phyloP scores from a whole-genome alignment of 2,329 filamentous ascomycete genomes.

The Penicillium polonicum region DNA sequence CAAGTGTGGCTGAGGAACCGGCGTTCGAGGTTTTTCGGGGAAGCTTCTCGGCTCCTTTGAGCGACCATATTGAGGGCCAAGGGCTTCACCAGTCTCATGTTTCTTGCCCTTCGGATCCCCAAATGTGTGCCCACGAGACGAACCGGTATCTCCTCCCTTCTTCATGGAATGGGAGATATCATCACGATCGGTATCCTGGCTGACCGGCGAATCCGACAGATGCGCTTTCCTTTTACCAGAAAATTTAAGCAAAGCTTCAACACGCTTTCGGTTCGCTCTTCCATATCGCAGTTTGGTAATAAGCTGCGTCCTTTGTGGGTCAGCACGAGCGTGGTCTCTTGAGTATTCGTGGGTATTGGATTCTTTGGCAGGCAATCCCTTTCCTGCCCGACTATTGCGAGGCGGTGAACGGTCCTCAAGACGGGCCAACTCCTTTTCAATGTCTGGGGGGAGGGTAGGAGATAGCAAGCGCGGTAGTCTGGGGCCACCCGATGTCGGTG shows the following conservation, averaged over 20 bases:
- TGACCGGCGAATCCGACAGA: conserved; percentile 26
- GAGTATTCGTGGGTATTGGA: not conserved
- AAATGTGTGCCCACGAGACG: conserved; percentile 11
- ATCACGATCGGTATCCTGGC: conserved; percentile 22
- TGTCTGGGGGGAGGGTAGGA: conserved; percentile 56
- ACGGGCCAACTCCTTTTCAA: conserved; percentile 53
- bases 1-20: conserved; percentile 31
- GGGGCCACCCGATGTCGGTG: conserved; percentile 40
- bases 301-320: conserved; percentile 31
- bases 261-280: conserved; percentile 49
- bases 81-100: conserved; percentile 26
- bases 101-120: conserved; percentile 22
- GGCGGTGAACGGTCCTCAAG: conserved; percentile 38
- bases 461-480: conserved; percentile 56
- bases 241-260: conserved; percentile 49
- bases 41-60: conserved; percentile 33
- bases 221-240: conserved; percentile 38
- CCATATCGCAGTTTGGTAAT: conserved; percentile 54
- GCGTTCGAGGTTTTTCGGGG: conserved; percentile 40
- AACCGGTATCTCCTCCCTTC: conserved; percentile 13
- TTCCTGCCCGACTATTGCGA: conserved; percentile 9
- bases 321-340: conserved; percentile 8
- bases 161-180: conserved; percentile 22
- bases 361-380: conserved; percentile 10
- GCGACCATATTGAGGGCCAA: conserved; percentile 34